These are phyloP conservation scores for Mrakia gelida DNA, from an alignment of 768 basidiomycete species.

Conservation along the genomic window DNA sequence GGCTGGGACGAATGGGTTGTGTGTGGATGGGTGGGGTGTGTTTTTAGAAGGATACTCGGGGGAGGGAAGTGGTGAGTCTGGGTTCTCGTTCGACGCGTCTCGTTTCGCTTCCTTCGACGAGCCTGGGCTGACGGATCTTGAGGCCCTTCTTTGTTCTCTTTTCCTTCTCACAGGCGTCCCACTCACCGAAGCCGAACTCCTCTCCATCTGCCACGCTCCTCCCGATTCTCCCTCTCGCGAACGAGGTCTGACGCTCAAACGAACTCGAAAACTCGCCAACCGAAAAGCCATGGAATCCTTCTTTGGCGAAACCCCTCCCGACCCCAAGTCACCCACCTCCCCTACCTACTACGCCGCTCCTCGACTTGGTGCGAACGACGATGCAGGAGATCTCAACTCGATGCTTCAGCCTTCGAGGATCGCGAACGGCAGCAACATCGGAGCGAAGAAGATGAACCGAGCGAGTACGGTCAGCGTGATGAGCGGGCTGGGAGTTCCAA, in stretches of 20 bases:
- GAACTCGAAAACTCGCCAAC: slow-evolving; percentile 46
- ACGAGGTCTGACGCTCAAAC: slow-evolving; percentile 69
- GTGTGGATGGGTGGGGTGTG: slow-evolving; percentile 85
- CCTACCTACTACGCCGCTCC: slow-evolving; percentile 42
- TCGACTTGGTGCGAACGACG: slow-evolving; percentile 38
- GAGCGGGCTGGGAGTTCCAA: slow-evolving; percentile 83
- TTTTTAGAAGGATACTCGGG: slow-evolving; percentile 57
- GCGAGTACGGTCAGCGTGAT: slow-evolving; percentile 93
- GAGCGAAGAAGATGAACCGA: slow-evolving; percentile 65
- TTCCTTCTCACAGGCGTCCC: slow-evolving; percentile 55
- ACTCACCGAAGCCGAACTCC: slow-evolving; percentile 72
- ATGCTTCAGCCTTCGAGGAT: slow-evolving; percentile 24
- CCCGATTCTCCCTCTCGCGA: slow-evolving; percentile 74
- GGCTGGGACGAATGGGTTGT: slow-evolving; percentile 50
- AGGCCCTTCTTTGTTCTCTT: background rate
- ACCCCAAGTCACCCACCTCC: slow-evolving; percentile 44
- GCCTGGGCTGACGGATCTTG: background rate
- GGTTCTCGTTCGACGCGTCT: background rate
- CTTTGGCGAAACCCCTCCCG: slow-evolving; percentile 52
- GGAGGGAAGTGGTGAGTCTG: slow-evolving; percentile 47
- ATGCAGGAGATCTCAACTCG: slow-evolving; percentile 43
- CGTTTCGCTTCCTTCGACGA: background rate
- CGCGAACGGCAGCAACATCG: slow-evolving; percentile 27
- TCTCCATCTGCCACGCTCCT: slow-evolving; percentile 76
- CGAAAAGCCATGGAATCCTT: slow-evolving; percentile 49